Evolutionary conservation across 139 green algal genomes (phyloP).

Genomic region (Chlorella sp.): DNA sequence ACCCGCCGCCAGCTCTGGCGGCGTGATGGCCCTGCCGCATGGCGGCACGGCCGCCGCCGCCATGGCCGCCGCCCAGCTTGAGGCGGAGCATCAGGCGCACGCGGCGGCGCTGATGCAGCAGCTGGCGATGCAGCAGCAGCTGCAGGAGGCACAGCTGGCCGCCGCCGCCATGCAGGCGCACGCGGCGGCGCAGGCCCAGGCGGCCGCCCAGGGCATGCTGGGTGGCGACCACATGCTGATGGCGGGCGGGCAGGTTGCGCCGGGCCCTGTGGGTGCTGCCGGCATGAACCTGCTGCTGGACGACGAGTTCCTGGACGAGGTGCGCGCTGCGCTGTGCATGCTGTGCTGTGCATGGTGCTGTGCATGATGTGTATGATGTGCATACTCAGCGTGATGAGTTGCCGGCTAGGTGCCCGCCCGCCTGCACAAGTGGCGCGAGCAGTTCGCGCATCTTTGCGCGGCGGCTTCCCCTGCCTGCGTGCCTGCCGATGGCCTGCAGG

Average conservation of each 20-base stretch:
- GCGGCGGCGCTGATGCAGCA: slow-evolving; percentile 8
- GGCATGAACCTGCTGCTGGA: slow-evolving; percentile 29
- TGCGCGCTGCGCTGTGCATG: background rate
- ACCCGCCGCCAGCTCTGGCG: too few relatives aligned
- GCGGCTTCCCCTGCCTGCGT: too few relatives aligned
- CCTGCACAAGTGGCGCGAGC: too few relatives aligned
- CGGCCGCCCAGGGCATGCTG: background rate
- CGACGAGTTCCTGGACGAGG: slow-evolving; percentile 38
- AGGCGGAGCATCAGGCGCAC: background rate
- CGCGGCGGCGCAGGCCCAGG: background rate
- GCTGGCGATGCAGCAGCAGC: slow-evolving; percentile 9
- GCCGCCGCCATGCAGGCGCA: background rate
- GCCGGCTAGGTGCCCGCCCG: too few relatives aligned
- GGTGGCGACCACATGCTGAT: background rate
- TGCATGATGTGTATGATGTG: too few relatives aligned
- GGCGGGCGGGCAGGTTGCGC: background rate
- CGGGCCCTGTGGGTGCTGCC: background rate
- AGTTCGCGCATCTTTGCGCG: too few relatives aligned
- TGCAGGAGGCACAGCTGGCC: background rate
- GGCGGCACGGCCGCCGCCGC: slow-evolving; percentile 5
- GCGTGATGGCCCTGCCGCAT: background rate
- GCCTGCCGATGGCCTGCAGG: too few relatives aligned
- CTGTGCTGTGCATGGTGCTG: too few relatives aligned
- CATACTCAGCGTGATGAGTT: too few relatives aligned
- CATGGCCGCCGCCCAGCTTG: background rate